phyloP scores from a whole-genome alignment of 371 early-diverging fungal genomes.

The Syncephalastrum monosporum region DNA sequence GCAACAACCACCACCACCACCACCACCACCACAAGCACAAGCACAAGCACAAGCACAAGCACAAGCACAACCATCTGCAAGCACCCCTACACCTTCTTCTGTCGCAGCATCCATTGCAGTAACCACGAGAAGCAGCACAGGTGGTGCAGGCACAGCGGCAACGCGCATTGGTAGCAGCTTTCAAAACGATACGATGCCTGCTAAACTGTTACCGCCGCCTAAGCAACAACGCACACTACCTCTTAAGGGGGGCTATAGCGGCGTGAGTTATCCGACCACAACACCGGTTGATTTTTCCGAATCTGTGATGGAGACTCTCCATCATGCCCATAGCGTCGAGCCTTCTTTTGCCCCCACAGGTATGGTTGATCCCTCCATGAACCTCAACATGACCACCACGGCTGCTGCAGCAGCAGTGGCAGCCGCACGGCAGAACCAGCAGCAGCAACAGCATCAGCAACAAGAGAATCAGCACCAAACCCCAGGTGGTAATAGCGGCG shows the following conservation, averaged over 20 bases:
- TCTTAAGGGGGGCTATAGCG: slow-evolving; percentile 14
- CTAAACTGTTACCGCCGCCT: slow-evolving; percentile 19
- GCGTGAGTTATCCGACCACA: slow-evolving; percentile 7
- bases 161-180: not conserved
- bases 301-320: slow-evolving; percentile 17
- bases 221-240: slow-evolving; percentile 11
- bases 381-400: not conserved
- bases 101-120: not conserved
- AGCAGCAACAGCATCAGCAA: not conserved
- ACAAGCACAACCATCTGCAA: slow-evolving; percentile 3
- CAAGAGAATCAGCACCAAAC: slow-evolving; percentile 5
- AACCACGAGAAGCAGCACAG: slow-evolving; percentile 7
- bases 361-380: slow-evolving; percentile 9
- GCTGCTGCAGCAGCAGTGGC: not conserved
- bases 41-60: too few species aligned
- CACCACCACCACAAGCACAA: too few species aligned
- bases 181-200: slow-evolving; percentile 8
- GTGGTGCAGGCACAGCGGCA: not conserved
- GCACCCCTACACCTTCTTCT: slow-evolving; percentile 7
- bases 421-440: not conserved
- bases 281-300: slow-evolving; percentile 6
- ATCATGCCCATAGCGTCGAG: slow-evolving; percentile 9
- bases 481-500: not conserved
- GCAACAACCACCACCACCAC: slow-evolving; percentile 4
- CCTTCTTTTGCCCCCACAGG: slow-evolving; percentile 5